Percentiles rank a stretch among this genome's conserved stretches.
phyloP scores from a whole-genome alignment of 306 rosid genomes.

The Trifolium dubium region DNA sequence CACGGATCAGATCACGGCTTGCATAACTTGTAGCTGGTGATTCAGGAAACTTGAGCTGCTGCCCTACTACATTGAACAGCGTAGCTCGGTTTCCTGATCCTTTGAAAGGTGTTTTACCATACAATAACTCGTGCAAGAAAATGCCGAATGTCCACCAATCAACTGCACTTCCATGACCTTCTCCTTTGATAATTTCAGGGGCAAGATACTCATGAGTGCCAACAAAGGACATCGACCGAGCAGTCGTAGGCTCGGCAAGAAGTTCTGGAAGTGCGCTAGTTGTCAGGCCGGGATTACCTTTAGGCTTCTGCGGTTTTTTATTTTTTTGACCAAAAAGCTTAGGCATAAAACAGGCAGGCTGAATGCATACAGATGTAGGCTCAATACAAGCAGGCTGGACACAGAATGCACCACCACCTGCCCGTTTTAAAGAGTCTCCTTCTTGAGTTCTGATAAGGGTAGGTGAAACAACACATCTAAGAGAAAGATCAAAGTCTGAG shows the following conservation, averaged over 20 bases:
- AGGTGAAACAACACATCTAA: constrained; percentile 51
- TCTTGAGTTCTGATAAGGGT: constrained; percentile 45
- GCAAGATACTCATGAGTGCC: constrained; percentile 66
- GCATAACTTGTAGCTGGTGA: constrained; percentile 83
- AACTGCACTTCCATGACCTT: constrained; percentile 68
- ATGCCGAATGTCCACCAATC: constrained; percentile 71
- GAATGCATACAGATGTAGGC: constrained; percentile 60
- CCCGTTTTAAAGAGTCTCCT: constrained; percentile 45
- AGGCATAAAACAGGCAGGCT: constrained; percentile 57
- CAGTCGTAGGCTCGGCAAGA: constrained; percentile 61
- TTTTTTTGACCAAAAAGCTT: constrained; percentile 46
- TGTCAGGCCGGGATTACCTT: constrained; percentile 40
- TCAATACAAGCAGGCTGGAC: constrained; percentile 55
- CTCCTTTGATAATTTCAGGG: constrained; percentile 62
- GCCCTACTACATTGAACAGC: constrained; percentile 91
- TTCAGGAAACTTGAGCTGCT: constrained; percentile 81
- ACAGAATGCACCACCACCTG: constrained; percentile 49
- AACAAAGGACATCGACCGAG: constrained; percentile 59
- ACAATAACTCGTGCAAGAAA: constrained; percentile 55
- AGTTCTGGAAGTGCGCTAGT: constrained; percentile 55
- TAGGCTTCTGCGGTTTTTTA: constrained; percentile 50
- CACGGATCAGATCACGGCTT: constrained; percentile 79
- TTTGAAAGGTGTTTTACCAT: constrained; percentile 62
- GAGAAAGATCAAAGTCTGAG: constrained; percentile 55
- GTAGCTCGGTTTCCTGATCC: constrained; percentile 95